Conservation (phyloP, 768 basidiomycete species). For the Termitomyces bulborhizus region DNA sequence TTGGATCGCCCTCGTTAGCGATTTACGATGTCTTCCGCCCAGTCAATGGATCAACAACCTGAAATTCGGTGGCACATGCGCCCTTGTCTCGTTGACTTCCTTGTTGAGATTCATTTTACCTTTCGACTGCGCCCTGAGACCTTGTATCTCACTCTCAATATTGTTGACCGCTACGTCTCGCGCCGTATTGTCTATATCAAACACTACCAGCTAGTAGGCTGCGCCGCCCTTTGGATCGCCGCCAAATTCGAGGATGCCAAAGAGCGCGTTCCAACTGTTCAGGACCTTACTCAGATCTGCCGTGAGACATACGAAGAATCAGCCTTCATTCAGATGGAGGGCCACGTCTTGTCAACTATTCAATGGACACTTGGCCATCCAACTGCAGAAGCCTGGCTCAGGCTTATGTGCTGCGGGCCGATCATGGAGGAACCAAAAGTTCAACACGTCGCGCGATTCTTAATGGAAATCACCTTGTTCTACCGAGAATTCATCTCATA, state of each 20-base stretch:
- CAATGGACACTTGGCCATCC: conserved; percentile 97
- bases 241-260: conserved; percentile 99
- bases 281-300: conserved; percentile 92
- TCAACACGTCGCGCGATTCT: conserved; percentile 92
- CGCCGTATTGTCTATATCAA: conserved; percentile 98
- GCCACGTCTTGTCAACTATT: conserved; percentile 92
- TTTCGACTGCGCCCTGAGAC: conserved; percentile 98
- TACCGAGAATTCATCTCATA: conserved; percentile 92
- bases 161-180: conserved; percentile 98
- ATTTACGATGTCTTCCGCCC: conserved; percentile 83
- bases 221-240: conserved; percentile 98
- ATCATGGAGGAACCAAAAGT: conserved; percentile 82
- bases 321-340: conserved; percentile 99
- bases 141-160: conserved; percentile 96
- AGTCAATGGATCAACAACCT: conserved; percentile 98
- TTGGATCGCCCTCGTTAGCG: conserved; percentile 28
- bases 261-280: conserved; percentile 93
- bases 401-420: conserved; percentile 72
- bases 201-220: conserved; percentile 98
- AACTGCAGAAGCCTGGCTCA: conserved; percentile 96
- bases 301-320: conserved; percentile 95
- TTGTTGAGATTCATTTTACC: conserved; percentile 97
- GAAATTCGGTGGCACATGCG: conserved; percentile 99
- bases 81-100: conserved; percentile 95
- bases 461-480: conserved; percentile 99